Conservation (phyloP, 768 basidiomycete species). For the Podaxis sp. region DNA sequence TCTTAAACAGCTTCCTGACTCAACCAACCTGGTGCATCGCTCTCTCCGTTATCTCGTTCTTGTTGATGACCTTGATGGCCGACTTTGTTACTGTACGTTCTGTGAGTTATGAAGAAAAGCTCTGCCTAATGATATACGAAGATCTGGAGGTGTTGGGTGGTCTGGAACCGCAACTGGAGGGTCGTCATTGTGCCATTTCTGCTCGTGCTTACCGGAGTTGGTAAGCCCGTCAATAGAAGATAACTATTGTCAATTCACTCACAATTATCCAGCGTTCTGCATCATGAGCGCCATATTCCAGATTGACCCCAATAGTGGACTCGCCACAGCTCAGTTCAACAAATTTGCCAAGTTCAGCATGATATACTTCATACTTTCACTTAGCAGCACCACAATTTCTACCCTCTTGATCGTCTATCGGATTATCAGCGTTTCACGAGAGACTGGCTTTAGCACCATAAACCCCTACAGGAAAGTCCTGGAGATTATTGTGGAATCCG, state of each 20-base stretch:
- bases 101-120: neutral
- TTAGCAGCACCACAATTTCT: conserved; percentile 5
- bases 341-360: conserved; percentile 2
- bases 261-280: neutral
- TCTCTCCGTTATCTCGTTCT: neutral
- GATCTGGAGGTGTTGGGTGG: conserved; percentile 7
- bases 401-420: conserved; percentile 5
- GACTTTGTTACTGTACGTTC: conserved; percentile 8
- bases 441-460: neutral
- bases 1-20: neutral
- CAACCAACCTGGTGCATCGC: conserved; percentile 4
- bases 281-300: conserved; percentile 1
- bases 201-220: neutral
- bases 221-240: neutral
- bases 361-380: conserved; percentile 8
- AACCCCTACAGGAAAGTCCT: conserved; percentile 5
- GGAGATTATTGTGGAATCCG: conserved; percentile 8
- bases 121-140: neutral
- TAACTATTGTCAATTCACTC: neutral
- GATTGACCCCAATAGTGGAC: neutral
- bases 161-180: conserved; percentile 9
- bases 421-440: neutral
- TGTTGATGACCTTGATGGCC: neutral
- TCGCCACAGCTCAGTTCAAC: neutral
- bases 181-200: neutral